phyloP scores from a whole-genome alignment of 176 grass and related monocot genomes.

The Pontederia paniculata region DNA sequence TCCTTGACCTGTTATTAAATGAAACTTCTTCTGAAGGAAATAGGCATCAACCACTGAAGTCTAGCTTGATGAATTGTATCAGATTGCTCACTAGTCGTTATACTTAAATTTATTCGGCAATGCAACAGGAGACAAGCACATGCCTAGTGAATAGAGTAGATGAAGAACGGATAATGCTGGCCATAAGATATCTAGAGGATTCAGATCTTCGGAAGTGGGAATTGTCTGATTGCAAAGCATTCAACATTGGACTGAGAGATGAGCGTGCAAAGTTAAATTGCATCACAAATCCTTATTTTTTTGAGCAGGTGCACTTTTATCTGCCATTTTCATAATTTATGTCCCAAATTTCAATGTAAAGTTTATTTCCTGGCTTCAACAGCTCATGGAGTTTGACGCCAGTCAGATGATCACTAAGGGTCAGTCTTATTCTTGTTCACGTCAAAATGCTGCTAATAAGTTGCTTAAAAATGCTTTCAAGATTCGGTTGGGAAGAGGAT shows the following conservation, averaged over 20 bases:
- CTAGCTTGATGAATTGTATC: no score
- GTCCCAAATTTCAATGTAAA: neutral
- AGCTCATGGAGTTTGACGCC: conserved; percentile 70
- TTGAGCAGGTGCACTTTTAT: conserved; percentile 52
- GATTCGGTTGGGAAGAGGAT: conserved; percentile 64
- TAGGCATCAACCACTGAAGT: no score
- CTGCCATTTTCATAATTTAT: neutral
- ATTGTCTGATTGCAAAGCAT: conserved; percentile 43
- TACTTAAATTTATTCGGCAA: no score
- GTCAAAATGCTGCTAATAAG: conserved; percentile 31
- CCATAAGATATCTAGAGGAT: conserved; percentile 73
- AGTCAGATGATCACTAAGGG: conserved; percentile 43
- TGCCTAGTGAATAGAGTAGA: conserved; percentile 3
- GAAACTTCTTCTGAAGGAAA: no score
- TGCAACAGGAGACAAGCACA: no score
- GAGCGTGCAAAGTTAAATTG: conserved; percentile 65
- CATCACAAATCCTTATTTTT: conserved; percentile 67
- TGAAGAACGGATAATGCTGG: conserved; percentile 27
- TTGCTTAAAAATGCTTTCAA: conserved; percentile 64
- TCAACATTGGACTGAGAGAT: conserved; percentile 57
- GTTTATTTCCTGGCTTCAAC: conserved; percentile 19
- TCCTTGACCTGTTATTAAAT: no score
- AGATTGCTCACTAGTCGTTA: no score
- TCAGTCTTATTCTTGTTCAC: conserved; percentile 23
- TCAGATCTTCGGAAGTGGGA: conserved; percentile 50